Base-by-base conservation (phyloP, 2,329 filamentous ascomycete species). In the Fusarium concolor region DNA sequence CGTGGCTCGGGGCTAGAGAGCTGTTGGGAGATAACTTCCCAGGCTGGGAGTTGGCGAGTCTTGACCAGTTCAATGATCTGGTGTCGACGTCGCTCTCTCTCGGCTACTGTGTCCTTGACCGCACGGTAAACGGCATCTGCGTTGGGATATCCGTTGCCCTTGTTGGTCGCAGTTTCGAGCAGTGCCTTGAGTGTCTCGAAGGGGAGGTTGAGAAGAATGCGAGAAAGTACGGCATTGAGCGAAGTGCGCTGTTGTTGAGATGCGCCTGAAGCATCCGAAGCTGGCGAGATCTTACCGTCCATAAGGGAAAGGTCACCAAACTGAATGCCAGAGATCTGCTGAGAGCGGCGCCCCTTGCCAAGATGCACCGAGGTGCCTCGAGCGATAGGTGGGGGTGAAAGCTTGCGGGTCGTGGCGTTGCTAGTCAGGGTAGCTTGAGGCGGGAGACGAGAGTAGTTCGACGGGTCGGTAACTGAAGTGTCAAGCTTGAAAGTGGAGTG, bases 181-280 rank as follows among this genome's bases (percentile, higher is more conserved):
- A 92, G 78, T 61, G 84, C 83, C 76, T 91, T 89, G 24, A 94
- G 81, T 28, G 90, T 80, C 15, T 85, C 81, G 68, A 91, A 92
- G 0, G 92, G 92, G 8, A 94, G 79, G 39, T 92, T 92, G 52
- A 93, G 79, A 3, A 94, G 80, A 22, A 92, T 81, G 28, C 86
- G 88, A 0, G 92, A 93, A 7, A 94, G 79, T 0, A 85, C 77
- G 0, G 82, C 81, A 24, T 84, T 83, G 29, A 83, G 78, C 24
- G 73, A 71, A 14, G 76, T 76, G 22, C 67, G 67, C 38, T 73
- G 74, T 20, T 67, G 73, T 29, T 66, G 72, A 10, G 71, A 62
- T 8, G 70, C 70, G 20, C 70, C 74, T 9, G 75, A 76, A 39
- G 71, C 75, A 35, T 80, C 79, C 5, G 79, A 76, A 10, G 69